Evolutionary conservation across 176 grass and related monocot genomes (phyloP).

Genomic region (Chrysopogon serrulatus): DNA sequence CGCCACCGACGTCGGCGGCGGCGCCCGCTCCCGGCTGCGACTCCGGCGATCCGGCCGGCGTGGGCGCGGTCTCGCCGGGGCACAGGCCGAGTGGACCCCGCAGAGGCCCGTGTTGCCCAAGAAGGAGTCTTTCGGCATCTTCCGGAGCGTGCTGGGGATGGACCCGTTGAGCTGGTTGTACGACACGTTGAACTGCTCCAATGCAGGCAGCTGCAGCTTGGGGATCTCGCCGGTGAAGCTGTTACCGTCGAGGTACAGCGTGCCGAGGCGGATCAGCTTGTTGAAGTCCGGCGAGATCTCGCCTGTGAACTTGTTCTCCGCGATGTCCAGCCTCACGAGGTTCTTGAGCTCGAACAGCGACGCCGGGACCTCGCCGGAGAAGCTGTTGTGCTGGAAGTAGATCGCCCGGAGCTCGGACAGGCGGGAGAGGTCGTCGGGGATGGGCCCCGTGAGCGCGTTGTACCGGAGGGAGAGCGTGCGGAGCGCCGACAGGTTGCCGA

Average conservation of each 20-base stretch:
- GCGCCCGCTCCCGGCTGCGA: constrained; percentile 1
- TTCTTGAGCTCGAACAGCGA: constrained; percentile 61
- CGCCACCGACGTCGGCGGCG: not conserved
- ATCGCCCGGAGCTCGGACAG: constrained; percentile 78
- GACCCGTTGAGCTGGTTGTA: constrained; percentile 88
- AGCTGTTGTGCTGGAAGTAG: constrained; percentile 77
- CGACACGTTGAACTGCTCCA: constrained; percentile 95
- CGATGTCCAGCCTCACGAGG: constrained; percentile 81
- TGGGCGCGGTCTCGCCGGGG: constrained; percentile 51
- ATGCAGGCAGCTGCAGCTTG: constrained; percentile 55
- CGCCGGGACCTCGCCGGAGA: constrained; percentile 70
- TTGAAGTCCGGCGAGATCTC: constrained; percentile 66
- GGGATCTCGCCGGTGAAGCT: constrained; percentile 76
- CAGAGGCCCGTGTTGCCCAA: constrained; percentile 64
- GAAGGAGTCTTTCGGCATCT: constrained; percentile 67
- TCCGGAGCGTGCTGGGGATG: constrained; percentile 75
- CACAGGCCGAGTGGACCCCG: constrained; percentile 79
- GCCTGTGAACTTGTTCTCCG: constrained; percentile 68
- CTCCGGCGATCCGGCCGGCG: constrained; percentile 39
- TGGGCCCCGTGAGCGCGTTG: constrained; percentile 62
- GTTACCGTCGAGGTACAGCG: constrained; percentile 74
- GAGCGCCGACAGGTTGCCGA: constrained; percentile 82
- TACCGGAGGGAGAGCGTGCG: constrained; percentile 88
- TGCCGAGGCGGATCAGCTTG: constrained; percentile 69
- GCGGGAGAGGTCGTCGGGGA: constrained; percentile 61